Base-by-base conservation (phyloP, 2,329 filamentous ascomycete species). In the Pyricularia pennisetigena region DNA sequence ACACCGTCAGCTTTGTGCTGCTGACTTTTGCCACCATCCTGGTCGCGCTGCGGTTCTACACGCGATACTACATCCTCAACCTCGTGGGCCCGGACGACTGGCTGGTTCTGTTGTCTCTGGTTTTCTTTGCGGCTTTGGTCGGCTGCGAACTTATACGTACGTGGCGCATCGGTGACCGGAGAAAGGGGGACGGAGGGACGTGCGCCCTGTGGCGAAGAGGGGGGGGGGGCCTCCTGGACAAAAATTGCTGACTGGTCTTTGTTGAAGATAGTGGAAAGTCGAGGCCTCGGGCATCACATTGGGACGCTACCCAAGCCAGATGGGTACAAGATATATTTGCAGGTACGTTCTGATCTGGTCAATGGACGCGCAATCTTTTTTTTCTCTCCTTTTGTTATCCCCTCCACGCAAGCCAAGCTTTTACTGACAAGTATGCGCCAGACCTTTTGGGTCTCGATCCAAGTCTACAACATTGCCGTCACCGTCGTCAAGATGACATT, bases 391-490 rank as follows among this genome's bases (percentile, higher is more conserved):
- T 35, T 35, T 35, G 32, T 14, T 10, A 35, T 35, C 4, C 28
- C 28, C 32, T 35, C 2, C 32, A 14, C 9, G 4, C 32, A 35
- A 35, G 32, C 32, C 32, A 35, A 35, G 32, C 32, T 10, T 6
- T 35, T 35, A 14, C 35, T 41, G 35, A 41, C 35, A 16, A 9
- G 57, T 61, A 8, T 7, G 7, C 28, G 28, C 9, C 29, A 79
- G 78, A 72, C 73, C 4, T 80, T 80, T 70, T 80, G 76, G 69
- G 69, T 78, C 35, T 78, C 75, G 3, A 78, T 80, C 10, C 73
- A 76, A 23, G 72, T 79, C 9, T 80, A 80, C 69, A 79, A 79
- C 61, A 69, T 70, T 32, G 75, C 76, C 6, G 74, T 80, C 23
- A 72, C 75, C 54, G 72, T 76, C 23, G 74, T 77, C 64, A 80